A percentile compares a stretch with the other conserved stretches of the same genome.
These are phyloP conservation scores for Phaeosphaeriaceae sp. DNA, from an alignment of 2,329 filamentous ascomycete genomes.

Conservation along the genomic window DNA sequence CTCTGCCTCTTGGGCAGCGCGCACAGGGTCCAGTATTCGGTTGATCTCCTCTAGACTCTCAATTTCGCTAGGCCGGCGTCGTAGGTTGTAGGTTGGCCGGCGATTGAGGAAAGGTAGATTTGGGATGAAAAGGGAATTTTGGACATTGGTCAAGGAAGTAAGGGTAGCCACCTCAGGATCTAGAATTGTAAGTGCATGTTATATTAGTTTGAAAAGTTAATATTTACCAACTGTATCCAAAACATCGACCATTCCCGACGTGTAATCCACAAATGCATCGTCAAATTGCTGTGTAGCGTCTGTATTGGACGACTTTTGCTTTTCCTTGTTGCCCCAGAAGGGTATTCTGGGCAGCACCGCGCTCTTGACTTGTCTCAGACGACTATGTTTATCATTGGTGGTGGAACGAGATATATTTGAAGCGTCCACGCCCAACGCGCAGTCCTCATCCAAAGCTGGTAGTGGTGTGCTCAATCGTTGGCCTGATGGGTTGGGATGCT, in stretches of 20 bases:
- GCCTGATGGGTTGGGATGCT: constrained; percentile 27
- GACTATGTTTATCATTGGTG: constrained; percentile 19
- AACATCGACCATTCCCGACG: constrained; percentile 68
- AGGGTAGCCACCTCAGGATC: constrained; percentile 85
- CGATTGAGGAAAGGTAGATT: constrained; percentile 82
- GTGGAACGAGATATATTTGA: constrained; percentile 26
- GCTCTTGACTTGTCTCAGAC: constrained; percentile 36
- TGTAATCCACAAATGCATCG: constrained; percentile 56
- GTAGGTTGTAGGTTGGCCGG: constrained; percentile 77
- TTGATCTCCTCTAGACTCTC: constrained; percentile 42
- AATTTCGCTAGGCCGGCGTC: constrained; percentile 53
- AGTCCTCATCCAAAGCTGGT: constrained; percentile 37
- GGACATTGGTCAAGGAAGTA: constrained; percentile 84
- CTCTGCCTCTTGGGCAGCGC: constrained; percentile 19
- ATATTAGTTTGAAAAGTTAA: neutral
- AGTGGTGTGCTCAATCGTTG: constrained; percentile 33
- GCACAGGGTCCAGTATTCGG: constrained; percentile 29
- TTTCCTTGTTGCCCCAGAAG: constrained; percentile 30
- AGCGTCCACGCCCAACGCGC: constrained; percentile 25
- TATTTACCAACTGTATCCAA: constrained; percentile 70
- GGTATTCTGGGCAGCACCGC: constrained; percentile 37
- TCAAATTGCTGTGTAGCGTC: constrained; percentile 5
- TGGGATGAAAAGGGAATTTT: constrained; percentile 87
- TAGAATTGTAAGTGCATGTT: constrained; percentile 46
- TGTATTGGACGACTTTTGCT: constrained; percentile 6